Percentiles rank a stretch among this genome's conserved stretches.
Conservation (phyloP, 805 yeast species). For the Candida cerambycidarum region DNA sequence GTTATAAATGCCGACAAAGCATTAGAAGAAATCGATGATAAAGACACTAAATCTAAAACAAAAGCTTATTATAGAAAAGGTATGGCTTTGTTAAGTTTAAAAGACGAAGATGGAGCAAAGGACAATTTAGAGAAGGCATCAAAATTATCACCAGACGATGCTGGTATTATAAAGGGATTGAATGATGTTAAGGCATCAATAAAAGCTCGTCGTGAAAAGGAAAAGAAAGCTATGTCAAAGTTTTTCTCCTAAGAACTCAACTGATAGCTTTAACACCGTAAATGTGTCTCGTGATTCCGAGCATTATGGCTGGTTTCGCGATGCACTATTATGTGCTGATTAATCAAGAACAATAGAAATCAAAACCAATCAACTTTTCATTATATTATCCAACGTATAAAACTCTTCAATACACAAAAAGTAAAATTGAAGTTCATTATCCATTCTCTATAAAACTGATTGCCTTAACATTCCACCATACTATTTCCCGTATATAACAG, state of each 20-base stretch:
- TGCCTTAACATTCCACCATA: no score
- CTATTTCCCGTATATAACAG: background rate
- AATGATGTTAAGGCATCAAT: slow-evolving; percentile 54
- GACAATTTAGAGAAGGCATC: slow-evolving; percentile 66
- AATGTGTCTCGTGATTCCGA: no score
- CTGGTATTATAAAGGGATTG: slow-evolving; percentile 66
- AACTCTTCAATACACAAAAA: no score
- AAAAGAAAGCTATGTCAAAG: slow-evolving; percentile 72
- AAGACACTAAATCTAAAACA: slow-evolving; percentile 69
- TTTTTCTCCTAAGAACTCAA: slow-evolving; percentile 44
- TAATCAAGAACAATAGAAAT: background rate
- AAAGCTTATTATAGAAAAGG: slow-evolving; percentile 90
- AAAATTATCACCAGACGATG: slow-evolving; percentile 64
- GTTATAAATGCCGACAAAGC: slow-evolving; percentile 66
- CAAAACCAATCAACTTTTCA: background rate
- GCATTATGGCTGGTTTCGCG: background rate
- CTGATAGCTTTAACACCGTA: no score
- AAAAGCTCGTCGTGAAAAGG: slow-evolving; percentile 59
- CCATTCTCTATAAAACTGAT: no score
- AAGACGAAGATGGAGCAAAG: slow-evolving; percentile 71
- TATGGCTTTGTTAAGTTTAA: slow-evolving; percentile 59
- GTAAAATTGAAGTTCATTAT: no score
- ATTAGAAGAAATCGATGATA: slow-evolving; percentile 55
- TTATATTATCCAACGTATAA: no score
- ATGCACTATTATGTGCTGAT: background rate